Evolutionary conservation across 176 grass and related monocot genomes (phyloP), one percentile per base, ranked within the genome.

Genomic region (Ampelocalamus luodianensis): DNA sequence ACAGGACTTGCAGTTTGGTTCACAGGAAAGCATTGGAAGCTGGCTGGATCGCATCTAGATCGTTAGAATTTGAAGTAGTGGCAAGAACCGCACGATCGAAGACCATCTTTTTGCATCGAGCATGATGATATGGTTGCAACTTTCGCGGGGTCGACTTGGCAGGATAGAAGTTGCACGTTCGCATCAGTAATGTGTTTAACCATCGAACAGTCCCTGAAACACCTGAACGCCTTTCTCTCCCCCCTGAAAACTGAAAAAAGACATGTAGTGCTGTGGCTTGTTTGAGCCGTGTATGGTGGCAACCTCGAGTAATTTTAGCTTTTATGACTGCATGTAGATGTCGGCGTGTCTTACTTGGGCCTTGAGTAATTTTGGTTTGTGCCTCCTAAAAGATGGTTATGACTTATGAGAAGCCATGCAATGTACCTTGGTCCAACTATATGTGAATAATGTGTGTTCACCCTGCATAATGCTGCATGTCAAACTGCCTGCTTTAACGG

Each of bases 1-100:
- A 17, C 85, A 99, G 96, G 93, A 95, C 27, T 72, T 99, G 24
- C 86, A 82, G 76, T 91, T 99, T 56, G 92, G 88, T 36, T 99
- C 96, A 26, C 93, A 95, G 71, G 93, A 90, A 40, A 95, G 93
- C 87, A 72, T 95, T 17, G 88, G 87, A n/a, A 87, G 91, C 61
- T 98, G 93, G 93, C 71, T 94, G 46, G 89, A 94, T 24, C 74
- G 81, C 71, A 27, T 86, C 42, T 97, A 92, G 76, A 46, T 40
- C 49, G 56, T 50, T 24, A 32, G 45, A 34, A 10, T 12, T 5
- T 39, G 16, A 65, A 62, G 32, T 60, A 63, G 5, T 44, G 55
- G 20, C 4, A 60, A 16, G 75, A 74, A 68, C 68, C 54, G 70
- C 65, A 71, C 22, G 79, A 89, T 65, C 43, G 64, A 75, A 34